These are phyloP conservation scores for Helotiales sp. DNA, from an alignment of 2,329 filamentous ascomycete genomes.

Conservation along the genomic window DNA sequence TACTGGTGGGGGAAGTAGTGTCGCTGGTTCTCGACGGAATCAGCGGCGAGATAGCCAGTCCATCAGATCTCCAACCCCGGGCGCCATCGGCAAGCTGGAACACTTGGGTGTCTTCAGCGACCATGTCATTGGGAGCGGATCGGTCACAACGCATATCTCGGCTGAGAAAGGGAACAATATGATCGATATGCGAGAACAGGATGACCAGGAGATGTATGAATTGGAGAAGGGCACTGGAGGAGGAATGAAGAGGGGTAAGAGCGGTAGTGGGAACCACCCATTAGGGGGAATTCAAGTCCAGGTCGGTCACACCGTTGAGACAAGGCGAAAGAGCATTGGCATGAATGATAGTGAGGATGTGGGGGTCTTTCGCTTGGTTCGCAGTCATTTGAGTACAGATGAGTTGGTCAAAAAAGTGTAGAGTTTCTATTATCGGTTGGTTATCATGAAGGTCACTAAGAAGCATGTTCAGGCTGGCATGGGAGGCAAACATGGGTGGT, in stretches of 20 bases:
- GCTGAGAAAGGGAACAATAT: not conserved
- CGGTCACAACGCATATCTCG: not conserved
- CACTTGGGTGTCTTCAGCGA: not conserved
- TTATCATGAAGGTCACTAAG: not conserved
- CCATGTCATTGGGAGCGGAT: not conserved
- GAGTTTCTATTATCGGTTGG: not conserved
- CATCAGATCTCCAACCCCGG: not conserved
- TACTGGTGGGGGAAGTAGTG: conserved; percentile 1
- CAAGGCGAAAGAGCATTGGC: not conserved
- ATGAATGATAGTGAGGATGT: not conserved
- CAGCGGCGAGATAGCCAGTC: not conserved
- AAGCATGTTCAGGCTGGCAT: not conserved
- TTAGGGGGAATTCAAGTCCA: not conserved
- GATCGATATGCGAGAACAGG: not conserved
- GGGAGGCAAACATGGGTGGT: not conserved
- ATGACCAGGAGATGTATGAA: not conserved
- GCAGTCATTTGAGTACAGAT: not conserved
- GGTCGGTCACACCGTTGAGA: not conserved
- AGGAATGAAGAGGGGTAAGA: not conserved
- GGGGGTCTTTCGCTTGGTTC: not conserved
- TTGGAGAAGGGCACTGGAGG: not conserved
- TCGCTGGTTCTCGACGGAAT: not conserved
- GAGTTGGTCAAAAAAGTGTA: not conserved
- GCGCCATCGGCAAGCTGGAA: not conserved
- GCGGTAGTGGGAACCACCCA: not conserved